Percentiles rank a stretch among this genome's conserved stretches.
Conservation (phyloP, 306 rosid genomes). For the Quercus engelmannii region DNA sequence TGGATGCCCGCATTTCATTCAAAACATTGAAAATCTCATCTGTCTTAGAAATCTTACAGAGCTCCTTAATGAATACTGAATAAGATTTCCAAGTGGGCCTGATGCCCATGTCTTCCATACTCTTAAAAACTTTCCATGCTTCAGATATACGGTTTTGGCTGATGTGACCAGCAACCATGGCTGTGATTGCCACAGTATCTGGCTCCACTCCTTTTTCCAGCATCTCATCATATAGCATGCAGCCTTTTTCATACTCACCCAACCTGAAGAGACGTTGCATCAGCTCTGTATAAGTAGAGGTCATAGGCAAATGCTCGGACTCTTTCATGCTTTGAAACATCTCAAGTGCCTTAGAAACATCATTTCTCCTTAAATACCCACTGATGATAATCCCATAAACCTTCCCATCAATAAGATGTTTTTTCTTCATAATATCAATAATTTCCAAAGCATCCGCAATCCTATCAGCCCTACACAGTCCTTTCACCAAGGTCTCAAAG, state of each 20-base stretch:
- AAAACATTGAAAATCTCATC: constrained; percentile 65
- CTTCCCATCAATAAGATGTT: constrained; percentile 41
- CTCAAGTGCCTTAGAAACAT: constrained; percentile 50
- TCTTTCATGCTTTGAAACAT: constrained; percentile 65
- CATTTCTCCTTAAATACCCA: constrained; percentile 58
- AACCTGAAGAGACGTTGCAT: constrained; percentile 67
- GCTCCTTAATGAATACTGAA: constrained; percentile 69
- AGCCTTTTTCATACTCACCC: constrained; percentile 53
- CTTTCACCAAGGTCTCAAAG: constrained; percentile 68
- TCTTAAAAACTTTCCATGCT: constrained; percentile 64
- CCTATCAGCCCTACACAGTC: constrained; percentile 68
- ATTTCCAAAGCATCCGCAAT: constrained; percentile 68
- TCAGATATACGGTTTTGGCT: constrained; percentile 50
- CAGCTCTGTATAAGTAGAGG: constrained; percentile 73
- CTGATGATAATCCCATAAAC: constrained; percentile 55
- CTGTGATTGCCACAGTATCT: constrained; percentile 66
- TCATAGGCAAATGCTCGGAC: constrained; percentile 42
- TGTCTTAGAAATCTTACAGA: constrained; percentile 67
- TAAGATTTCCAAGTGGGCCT: constrained; percentile 62
- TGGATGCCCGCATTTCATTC: constrained; percentile 57
- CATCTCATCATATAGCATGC: constrained; percentile 75
- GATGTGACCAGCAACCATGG: constrained; percentile 81
- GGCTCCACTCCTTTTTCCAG: constrained; percentile 51
- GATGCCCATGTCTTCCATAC: constrained; percentile 58
- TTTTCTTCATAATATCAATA: constrained; percentile 63